Conservation (phyloP, 345 rosid species). For the Eucalyptus tenuipes region DNA sequence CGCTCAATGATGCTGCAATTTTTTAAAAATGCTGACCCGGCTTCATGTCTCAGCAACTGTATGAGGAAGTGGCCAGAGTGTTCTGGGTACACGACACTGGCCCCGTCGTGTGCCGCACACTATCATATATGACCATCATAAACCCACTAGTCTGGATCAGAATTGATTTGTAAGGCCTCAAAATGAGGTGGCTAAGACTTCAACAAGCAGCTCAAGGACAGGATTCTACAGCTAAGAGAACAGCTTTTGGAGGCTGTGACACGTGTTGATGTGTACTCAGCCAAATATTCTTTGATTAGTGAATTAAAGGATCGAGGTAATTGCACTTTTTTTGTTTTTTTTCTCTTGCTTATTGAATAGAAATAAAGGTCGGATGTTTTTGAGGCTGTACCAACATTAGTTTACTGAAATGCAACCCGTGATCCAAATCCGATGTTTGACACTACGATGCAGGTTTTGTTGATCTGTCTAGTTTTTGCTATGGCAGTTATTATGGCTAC, state of each 20-base stretch:
- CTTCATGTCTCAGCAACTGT: constrained; percentile 26
- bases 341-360: background rate
- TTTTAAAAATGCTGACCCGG: background rate
- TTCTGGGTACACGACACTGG: constrained; percentile 75
- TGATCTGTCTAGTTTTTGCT: constrained; percentile 51
- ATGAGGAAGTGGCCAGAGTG: constrained; percentile 60
- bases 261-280: constrained; percentile 57
- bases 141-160: constrained; percentile 23
- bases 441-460: constrained; percentile 38
- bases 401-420: background rate
- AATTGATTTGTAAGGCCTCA: constrained; percentile 43
- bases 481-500: constrained; percentile 46
- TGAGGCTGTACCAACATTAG: background rate
- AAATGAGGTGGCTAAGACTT: constrained; percentile 51
- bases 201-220: constrained; percentile 44
- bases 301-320: constrained; percentile 22
- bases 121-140: constrained; percentile 7
- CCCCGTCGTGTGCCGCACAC: constrained; percentile 50
- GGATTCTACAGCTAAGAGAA: constrained; percentile 16
- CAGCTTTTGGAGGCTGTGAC: constrained; percentile 36
- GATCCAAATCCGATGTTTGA: background rate
- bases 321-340: background rate
- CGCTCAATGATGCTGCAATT: background rate
- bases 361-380: background rate
- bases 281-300: constrained; percentile 37